phyloP scores from a whole-genome alignment of 208 protist species.

The Trypanosoma brucei region DNA sequence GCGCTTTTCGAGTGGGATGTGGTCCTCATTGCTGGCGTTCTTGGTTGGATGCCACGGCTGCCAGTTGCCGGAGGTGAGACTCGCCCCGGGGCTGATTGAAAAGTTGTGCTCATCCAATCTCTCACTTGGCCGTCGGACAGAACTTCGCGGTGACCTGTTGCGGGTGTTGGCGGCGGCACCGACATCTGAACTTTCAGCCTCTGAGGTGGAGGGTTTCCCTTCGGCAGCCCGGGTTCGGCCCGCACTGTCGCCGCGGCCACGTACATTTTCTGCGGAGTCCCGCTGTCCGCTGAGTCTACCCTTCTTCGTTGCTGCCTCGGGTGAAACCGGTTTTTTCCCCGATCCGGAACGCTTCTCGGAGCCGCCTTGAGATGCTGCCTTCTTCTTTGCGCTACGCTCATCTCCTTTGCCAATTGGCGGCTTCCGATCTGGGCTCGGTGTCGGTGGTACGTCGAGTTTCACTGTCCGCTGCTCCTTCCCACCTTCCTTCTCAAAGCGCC shows the following conservation, averaged over 20 bases:
- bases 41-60: constrained; percentile 70
- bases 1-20: constrained; percentile 71
- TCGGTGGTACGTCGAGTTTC: not conserved
- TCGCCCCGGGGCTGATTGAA: not conserved
- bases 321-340: no score
- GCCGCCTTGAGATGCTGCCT: no score
- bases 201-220: not conserved
- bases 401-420: not conserved
- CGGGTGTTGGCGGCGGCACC: no score
- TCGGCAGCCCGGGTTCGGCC: not conserved
- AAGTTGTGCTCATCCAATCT: not conserved
- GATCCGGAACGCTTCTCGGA: no score
- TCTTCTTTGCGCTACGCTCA: not conserved
- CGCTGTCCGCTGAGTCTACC: no score
- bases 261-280: no score
- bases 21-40: constrained; percentile 35
- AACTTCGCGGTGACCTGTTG: not conserved
- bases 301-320: no score
- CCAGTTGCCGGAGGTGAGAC: not conserved
- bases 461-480: not conserved
- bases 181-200: not conserved
- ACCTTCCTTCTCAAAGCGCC: constrained; percentile 11
- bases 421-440: not conserved
- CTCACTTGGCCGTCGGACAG: not conserved
- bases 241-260: not conserved